Base-by-base conservation (phyloP, 1,284 basidiomycete species). In the Cutaneotrichosporon arboriforme region DNA sequence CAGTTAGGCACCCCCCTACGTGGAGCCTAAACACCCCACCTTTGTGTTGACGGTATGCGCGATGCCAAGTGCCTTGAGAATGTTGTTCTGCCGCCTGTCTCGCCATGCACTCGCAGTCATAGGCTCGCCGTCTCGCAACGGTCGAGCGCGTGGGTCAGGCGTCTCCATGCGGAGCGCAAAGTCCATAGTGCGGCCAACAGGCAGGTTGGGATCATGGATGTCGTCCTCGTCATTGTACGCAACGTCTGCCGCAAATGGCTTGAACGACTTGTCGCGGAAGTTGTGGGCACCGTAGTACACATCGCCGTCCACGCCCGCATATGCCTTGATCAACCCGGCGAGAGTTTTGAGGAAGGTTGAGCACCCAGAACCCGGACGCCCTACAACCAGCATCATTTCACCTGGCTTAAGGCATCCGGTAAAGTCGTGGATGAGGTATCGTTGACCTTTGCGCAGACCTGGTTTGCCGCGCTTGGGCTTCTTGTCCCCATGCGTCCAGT, bases 41-140 rank as follows among this genome's bases (percentile, higher is more conserved):
- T 87, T 81, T 0, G 88, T 91, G 60, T 86, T 77, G 53, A 79
- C 77, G 0, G 86, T 89, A 55, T 87, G 86, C 14, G 76, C 76
- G 49, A 92, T 75, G 7, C 87, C 86, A 61, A 90, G 85, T 18
- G 87, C 79, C 13, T 83, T 84, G 62, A 81, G 76, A 31, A 86
- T 65, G 5, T 84, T 73, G 31, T 82, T 80, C 1, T 81, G 81
- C 21, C 81, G 72, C 47, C 73, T 71, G 10, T 71, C 70, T 34
- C 58, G 51, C 44, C 65, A 83, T 15, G 79, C 69, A 41, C 79
- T 72, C 44, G 83, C 38, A 1, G 36, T 18, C 2, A 52, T 37
- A 4, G 50, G 49, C 33, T 54, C 38, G 21, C 41, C 40, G 5
- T 13, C 35, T 14, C 34, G 41, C 21, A 47, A 20, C 8, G 26